These are phyloP conservation scores for Asclepias syriaca DNA, from an alignment of 257 asterid genomes.

Conservation along the genomic window DNA sequence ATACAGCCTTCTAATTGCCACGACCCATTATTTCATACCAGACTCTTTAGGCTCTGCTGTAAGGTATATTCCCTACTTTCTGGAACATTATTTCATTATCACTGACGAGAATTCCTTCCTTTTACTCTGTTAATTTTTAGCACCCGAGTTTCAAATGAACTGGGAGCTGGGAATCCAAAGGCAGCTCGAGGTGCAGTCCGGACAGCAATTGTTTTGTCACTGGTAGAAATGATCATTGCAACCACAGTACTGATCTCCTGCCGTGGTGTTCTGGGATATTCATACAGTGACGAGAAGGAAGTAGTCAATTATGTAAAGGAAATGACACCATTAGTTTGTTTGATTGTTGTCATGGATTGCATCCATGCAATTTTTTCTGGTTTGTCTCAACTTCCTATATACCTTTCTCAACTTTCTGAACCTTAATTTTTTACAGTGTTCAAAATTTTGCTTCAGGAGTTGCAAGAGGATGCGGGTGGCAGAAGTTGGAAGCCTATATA, in stretches of 20 bases:
- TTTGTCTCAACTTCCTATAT: not conserved
- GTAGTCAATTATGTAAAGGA: constrained; percentile 18
- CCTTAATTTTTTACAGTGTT: not conserved
- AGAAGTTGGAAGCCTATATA: constrained; percentile 70
- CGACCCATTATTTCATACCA: constrained; percentile 43
- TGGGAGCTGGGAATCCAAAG: constrained; percentile 19
- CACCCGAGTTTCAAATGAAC: constrained; percentile 25
- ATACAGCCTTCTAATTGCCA: constrained; percentile 40
- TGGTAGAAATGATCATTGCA: constrained; percentile 8
- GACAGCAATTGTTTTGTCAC: constrained; percentile 8
- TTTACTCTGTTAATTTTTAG: constrained; percentile 5
- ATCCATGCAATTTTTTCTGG: constrained; percentile 21
- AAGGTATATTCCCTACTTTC: constrained; percentile 32
- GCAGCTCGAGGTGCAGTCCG: constrained; percentile 12
- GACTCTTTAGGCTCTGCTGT: constrained; percentile 57
- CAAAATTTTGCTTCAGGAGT: constrained; percentile 35
- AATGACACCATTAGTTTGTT: constrained; percentile 22
- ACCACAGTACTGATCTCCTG: not conserved
- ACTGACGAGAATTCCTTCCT: not conserved
- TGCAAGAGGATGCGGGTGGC: constrained; percentile 93
- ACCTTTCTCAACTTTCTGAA: not conserved
- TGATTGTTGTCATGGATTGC: constrained; percentile 20
- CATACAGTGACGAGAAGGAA: constrained; percentile 26
- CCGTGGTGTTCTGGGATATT: constrained; percentile 16
- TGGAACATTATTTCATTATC: not conserved